A percentile compares a stretch with the other conserved stretches of the same genome.
These are phyloP conservation scores for Barnettozyma californica DNA, from an alignment of 805 yeast genomes.

Conservation along the genomic window DNA sequence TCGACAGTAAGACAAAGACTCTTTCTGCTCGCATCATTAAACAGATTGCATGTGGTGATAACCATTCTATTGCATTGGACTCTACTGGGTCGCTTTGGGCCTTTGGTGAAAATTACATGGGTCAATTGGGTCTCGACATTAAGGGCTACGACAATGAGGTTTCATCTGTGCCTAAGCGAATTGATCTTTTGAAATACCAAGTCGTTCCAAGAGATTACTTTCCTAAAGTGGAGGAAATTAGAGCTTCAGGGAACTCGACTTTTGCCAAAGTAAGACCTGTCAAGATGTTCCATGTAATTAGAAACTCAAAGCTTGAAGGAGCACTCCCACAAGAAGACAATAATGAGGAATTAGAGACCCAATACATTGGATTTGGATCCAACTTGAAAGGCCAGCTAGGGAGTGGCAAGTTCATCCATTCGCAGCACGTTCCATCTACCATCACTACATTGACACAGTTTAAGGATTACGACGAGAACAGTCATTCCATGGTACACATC, in stretches of 20 bases:
- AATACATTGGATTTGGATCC: constrained; percentile 66
- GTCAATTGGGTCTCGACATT: constrained; percentile 77
- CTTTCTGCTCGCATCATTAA: constrained; percentile 40
- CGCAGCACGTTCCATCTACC: constrained; percentile 60
- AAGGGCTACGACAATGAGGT: constrained; percentile 54
- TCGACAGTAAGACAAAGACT: constrained; percentile 15
- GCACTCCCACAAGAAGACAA: constrained; percentile 18
- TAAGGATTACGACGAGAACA: constrained; percentile 49
- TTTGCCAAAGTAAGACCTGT: constrained; percentile 40
- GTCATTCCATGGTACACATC: constrained; percentile 2
- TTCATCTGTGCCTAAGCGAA: constrained; percentile 61
- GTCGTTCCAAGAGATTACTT: constrained; percentile 34
- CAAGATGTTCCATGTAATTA: constrained; percentile 26
- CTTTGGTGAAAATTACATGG: constrained; percentile 80
- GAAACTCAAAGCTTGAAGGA: constrained; percentile 13
- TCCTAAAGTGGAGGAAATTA: constrained; percentile 46
- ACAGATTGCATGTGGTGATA: constrained; percentile 66
- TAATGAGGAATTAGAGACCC: constrained; percentile 26
- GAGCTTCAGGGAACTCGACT: constrained; percentile 69
- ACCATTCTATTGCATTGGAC: constrained; percentile 71
- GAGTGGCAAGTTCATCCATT: constrained; percentile 67
- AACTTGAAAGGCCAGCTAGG: constrained; percentile 88
- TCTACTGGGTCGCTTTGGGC: constrained; percentile 65
- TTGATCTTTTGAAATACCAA: constrained; percentile 36
- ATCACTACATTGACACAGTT: constrained; percentile 37